Evolutionary conservation across 2,329 filamentous ascomycete genomes (phyloP).

Genomic region (Diplodia scrobiculata): DNA sequence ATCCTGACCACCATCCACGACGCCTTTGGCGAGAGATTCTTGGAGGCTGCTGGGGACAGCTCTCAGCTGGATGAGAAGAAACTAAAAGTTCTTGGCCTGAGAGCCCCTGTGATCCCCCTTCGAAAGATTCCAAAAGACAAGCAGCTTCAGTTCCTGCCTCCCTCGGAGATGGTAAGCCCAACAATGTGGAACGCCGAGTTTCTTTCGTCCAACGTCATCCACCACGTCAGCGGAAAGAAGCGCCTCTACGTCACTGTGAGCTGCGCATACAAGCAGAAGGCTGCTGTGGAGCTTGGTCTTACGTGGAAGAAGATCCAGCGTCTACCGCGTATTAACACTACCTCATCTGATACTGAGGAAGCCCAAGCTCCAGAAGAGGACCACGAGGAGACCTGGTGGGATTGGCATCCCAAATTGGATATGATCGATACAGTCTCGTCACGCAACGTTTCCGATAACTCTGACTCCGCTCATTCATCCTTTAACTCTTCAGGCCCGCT

Average conservation of each 20-base stretch:
- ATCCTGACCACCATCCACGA: slow-evolving; percentile 65
- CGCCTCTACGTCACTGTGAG: slow-evolving; percentile 75
- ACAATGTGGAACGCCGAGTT: slow-evolving; percentile 72
- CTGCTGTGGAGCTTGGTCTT: slow-evolving; percentile 58
- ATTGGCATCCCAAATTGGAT: slow-evolving; percentile 66
- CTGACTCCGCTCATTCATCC: slow-evolving; percentile 34
- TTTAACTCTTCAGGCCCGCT: slow-evolving; percentile 33
- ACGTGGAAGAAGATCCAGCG: slow-evolving; percentile 70
- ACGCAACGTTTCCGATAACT: slow-evolving; percentile 44
- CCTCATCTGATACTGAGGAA: slow-evolving; percentile 37
- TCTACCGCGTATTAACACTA: slow-evolving; percentile 59
- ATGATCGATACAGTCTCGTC: slow-evolving; percentile 53
- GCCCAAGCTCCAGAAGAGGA: slow-evolving; percentile 55
- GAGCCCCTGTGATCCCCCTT: slow-evolving; percentile 71
- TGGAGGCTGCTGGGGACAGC: not conserved
- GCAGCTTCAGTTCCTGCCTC: slow-evolving; percentile 68
- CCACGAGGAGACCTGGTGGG: slow-evolving; percentile 67
- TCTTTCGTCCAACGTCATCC: slow-evolving; percentile 68
- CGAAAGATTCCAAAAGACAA: slow-evolving; percentile 75
- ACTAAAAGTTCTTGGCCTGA: slow-evolving; percentile 57
- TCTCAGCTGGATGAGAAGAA: slow-evolving; percentile 31
- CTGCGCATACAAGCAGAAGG: slow-evolving; percentile 69
- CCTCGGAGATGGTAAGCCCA: slow-evolving; percentile 72
- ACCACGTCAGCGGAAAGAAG: slow-evolving; percentile 64
- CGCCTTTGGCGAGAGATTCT: slow-evolving; percentile 57